Percentiles rank a stretch among this genome's conserved stretches.
Conservation (phyloP, 148 eudicot genomes). For the Rhododendron ovatum region DNA sequence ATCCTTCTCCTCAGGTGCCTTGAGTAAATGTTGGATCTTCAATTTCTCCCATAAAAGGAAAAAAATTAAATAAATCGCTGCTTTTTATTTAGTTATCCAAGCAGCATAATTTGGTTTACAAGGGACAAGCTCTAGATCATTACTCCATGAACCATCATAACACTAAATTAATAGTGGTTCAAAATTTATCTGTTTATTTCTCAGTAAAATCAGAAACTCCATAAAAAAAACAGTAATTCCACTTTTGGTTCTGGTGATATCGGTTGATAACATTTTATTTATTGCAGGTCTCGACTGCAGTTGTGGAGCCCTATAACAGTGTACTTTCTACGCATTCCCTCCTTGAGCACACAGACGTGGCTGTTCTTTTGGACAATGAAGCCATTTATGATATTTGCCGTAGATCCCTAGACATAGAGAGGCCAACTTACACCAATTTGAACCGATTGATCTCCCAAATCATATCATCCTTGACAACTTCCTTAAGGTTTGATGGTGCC, state of each 20-base stretch:
- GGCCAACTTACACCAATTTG: constrained; percentile 55
- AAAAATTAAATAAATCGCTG: neutral
- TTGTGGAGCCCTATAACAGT: constrained; percentile 68
- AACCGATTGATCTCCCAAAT: constrained; percentile 58
- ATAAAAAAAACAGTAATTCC: neutral
- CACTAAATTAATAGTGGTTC: neutral
- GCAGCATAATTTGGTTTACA: neutral
- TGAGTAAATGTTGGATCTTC: neutral
- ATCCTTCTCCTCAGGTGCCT: constrained; percentile 68
- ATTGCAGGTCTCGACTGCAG: constrained; percentile 68
- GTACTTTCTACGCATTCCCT: constrained; percentile 66
- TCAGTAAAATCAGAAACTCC: neutral
- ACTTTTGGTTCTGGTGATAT: neutral
- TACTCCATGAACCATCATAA: neutral
- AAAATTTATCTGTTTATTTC: neutral
- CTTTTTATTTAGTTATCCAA: neutral
- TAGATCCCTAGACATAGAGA: constrained; percentile 55
- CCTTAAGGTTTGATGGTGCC: constrained; percentile 65
- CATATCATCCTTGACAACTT: constrained; percentile 59
- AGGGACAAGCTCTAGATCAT: neutral
- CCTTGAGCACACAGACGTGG: constrained; percentile 59
- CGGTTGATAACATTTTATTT: neutral
- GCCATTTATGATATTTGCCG: constrained; percentile 64
- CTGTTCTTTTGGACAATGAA: constrained; percentile 62
- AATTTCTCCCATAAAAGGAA: neutral